Evolutionary conservation across 306 rosid genomes (phyloP), one percentile per base, ranked within the genome.

Genomic region (Quercus parvula): DNA sequence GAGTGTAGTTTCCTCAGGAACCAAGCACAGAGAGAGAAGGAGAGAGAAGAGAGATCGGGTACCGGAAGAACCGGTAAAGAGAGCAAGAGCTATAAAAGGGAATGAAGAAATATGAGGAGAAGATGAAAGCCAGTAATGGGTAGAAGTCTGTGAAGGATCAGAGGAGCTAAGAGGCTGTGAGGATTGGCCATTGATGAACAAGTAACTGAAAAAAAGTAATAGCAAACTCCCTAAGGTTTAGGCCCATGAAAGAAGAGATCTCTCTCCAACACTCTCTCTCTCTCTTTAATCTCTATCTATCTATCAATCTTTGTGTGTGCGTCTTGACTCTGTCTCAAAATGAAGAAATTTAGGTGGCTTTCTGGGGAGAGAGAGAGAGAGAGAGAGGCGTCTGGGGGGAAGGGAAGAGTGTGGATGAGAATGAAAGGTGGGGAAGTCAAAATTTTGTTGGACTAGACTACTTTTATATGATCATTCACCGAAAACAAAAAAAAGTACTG

Each of bases 31-130:
- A 49, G 79, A 51, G 18, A 18, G 63, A 28, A 41, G 52, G 13
- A 35, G 17, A 24, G 15, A 46, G 54, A 38, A 30, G 25, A 19
- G 10, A n/a, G 15, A 75, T 13, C 1, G 41, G 67, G 54, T 66
- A 24, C 81, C 75, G 88, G 80, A 64, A 81, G 57, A 79, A 8
- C 80, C 85, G 77, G 78, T 0, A 71, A 17, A n/a, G 19, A 52
- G 58, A 56, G 66, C 5, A 10, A 62, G 27, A 72, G 90, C 80
- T 94, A 92, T 85, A 86, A 94, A 38, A 92, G 98, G 24, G 97
- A 85, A 24, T 94, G 97, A 77, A 94, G 92, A 79, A 92, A 88
- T 87, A 95, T 89, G 85, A 95, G 95, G 75, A 95, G 94, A 71
- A 95, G 98, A 86, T 90, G 91, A 54, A 91, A 78, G 52, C 91